Base-by-base conservation (phyloP, 768 basidiomycete genomes). In the Suillus weaverae region DNA sequence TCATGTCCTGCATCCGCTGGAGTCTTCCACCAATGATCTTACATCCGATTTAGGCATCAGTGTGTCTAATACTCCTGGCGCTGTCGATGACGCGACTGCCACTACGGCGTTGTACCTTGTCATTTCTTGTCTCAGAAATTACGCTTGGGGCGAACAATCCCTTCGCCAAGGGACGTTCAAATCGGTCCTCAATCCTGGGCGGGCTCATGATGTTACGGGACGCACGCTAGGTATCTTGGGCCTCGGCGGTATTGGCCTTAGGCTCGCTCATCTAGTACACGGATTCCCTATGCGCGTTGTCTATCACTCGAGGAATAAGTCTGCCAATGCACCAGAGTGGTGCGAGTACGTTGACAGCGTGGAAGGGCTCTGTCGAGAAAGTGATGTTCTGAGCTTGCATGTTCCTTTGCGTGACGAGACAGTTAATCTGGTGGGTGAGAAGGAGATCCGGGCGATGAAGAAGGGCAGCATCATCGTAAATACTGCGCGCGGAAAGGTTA, bases 211-310 rank as follows among this genome's bases (percentile, higher is more conserved):
- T 70, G 76, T 90, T 26, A 86, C 87, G 1, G 85, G 85, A 1
- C 85, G 85, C 66, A 90, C 90, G 4, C 77, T 94, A 26, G 90
- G 85, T 1, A 86, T 93, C 66, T 82, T 93, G 13, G 91, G 91
- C 1, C 81, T 92, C 0, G 91, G 91, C 22, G 91, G 92, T 0
- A 93, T 93, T 70, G 91, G 92, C 0, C 72, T 85, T 61, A 87
- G 86, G 32, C 79, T 92, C 38, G 90, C 89, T 0, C 83, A 90
- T 69, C 83, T 94, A 62, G 88, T 82, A 0, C 88, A 87, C 61
- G 88, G 88, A 1, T 93, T 97, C 79, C 92, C 90, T 8, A 95
- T 98, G 95, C 89, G 90, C 60, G 81, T 97, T 62, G 81, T 97
- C 53, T 97, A 97, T 77, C 84, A 94, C 77, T 88, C 82, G 39